These are phyloP conservation scores for Syzygium syzygioides DNA, from an alignment of 441 rosid genomes.

Conservation along the genomic window DNA sequence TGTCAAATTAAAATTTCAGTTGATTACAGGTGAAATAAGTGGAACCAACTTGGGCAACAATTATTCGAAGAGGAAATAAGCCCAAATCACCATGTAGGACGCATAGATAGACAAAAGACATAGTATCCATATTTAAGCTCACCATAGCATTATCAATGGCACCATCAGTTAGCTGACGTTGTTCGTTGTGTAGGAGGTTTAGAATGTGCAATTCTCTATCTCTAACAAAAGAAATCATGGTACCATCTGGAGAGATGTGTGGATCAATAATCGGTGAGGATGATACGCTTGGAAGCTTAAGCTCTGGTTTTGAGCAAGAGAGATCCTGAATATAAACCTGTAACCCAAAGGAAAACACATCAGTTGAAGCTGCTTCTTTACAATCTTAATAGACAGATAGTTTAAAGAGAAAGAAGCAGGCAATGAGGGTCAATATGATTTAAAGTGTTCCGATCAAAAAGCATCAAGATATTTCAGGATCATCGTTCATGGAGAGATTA, in stretches of 20 bases:
- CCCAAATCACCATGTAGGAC: neutral
- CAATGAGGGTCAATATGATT: neutral
- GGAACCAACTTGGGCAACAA: neutral
- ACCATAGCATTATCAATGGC: constrained; percentile 59
- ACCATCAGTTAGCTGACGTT: constrained; percentile 60
- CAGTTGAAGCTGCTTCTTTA: constrained; percentile 1
- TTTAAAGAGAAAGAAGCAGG: neutral
- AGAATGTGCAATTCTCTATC: constrained; percentile 71
- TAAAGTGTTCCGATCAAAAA: neutral
- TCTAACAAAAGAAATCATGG: constrained; percentile 65
- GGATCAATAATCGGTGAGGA: constrained; percentile 75
- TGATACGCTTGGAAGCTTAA: constrained; percentile 56
- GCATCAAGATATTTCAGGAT: neutral
- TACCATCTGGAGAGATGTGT: constrained; percentile 81
- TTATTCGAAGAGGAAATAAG: neutral
- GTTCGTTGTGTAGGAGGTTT: constrained; percentile 46
- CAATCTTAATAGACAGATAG: neutral
- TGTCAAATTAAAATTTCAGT: neutral
- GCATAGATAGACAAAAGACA: neutral
- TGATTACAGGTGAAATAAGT: neutral
- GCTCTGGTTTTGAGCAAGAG: constrained; percentile 57
- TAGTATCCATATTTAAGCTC: constrained; percentile 9
- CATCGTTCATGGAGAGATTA: neutral
- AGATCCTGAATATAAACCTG: constrained; percentile 87
- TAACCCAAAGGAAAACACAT: constrained; percentile 3